These are phyloP conservation scores for Glaciozyma antarctica DNA, from an alignment of 768 basidiomycete genomes.

Conservation along the genomic window DNA sequence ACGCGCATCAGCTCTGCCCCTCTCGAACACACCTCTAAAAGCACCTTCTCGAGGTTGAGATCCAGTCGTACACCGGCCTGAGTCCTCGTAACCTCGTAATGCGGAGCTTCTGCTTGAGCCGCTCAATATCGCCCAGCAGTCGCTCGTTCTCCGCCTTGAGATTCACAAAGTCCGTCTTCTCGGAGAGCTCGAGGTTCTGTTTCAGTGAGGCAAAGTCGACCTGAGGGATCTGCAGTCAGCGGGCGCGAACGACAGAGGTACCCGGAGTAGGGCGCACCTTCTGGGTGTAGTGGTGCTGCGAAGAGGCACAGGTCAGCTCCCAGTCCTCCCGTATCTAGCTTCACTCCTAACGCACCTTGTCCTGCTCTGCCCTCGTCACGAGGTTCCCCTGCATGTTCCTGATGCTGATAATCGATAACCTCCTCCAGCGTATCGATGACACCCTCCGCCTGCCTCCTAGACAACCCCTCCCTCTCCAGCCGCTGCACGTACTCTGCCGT, in stretches of 20 bases:
- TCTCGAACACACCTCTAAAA: background rate
- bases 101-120: conserved; percentile 81
- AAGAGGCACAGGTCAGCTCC: background rate
- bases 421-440: conserved; percentile 95
- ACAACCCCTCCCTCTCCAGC: conserved; percentile 72
- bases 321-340: background rate
- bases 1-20: background rate
- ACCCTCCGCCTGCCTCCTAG: conserved; percentile 50
- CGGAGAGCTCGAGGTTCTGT: conserved; percentile 77
- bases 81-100: conserved; percentile 84
- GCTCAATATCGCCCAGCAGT: conserved; percentile 81
- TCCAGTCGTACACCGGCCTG: conserved; percentile 90
- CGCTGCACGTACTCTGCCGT: conserved; percentile 90
- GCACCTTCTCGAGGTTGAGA: conserved; percentile 80
- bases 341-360: conserved; percentile 56
- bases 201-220: conserved; percentile 86
- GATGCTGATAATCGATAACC: conserved; percentile 93
- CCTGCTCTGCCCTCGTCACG: conserved; percentile 92
- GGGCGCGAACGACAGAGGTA: background rate
- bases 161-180: conserved; percentile 91
- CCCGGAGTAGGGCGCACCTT: conserved; percentile 43
- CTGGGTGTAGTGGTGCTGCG: conserved; percentile 79
- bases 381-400: conserved; percentile 91
- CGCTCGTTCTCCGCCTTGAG: conserved; percentile 95
- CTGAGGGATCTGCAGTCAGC: conserved; percentile 10